A percentile compares a stretch with the other conserved stretches of the same genome.
Conservation (phyloP, 1,139 yeast species). For the Petasospora rhodanensis region DNA sequence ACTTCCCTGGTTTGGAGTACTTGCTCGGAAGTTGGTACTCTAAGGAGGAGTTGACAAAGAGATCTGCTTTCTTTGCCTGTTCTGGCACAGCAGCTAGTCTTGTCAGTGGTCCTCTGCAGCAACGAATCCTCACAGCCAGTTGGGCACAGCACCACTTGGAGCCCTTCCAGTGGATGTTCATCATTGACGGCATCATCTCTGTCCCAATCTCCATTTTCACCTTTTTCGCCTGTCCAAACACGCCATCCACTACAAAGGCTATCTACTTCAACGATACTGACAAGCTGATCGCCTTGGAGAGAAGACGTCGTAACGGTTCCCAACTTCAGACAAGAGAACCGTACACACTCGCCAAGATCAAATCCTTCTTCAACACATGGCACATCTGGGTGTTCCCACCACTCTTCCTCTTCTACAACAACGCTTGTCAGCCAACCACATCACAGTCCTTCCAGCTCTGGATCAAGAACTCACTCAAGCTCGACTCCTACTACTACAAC, state of each 20-base stretch:
- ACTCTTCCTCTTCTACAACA: constrained; percentile 16
- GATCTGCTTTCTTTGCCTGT: constrained; percentile 22
- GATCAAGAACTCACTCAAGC: constrained; percentile 14
- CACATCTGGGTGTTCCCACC: constrained; percentile 17
- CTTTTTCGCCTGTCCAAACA: constrained; percentile 18
- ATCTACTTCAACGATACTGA: constrained; percentile 17
- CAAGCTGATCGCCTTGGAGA: constrained; percentile 16
- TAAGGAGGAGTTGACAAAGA: constrained; percentile 37
- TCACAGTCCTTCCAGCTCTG: constrained; percentile 18
- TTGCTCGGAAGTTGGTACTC: constrained; percentile 45
- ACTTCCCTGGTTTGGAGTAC: constrained; percentile 49
- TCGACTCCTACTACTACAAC: constrained; percentile 16
- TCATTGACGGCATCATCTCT: constrained; percentile 48
- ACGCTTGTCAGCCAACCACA: constrained; percentile 13
- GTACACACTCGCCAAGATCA: constrained; percentile 12
- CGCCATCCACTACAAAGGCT: constrained; percentile 20
- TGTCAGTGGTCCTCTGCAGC: constrained; percentile 36
- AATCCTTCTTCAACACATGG: constrained; percentile 26
- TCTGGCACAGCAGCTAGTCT: constrained; percentile 23
- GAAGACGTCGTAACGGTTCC: constrained; percentile 20
- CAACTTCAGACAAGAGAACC: constrained; percentile 18
- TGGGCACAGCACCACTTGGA: constrained; percentile 35
- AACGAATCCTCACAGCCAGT: constrained; percentile 13
- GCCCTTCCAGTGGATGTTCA: constrained; percentile 51
- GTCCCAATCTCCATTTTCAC: constrained; percentile 40